Evolutionary conservation across 2,329 filamentous ascomycete species (phyloP), one percentile per base, ranked within the genome.

Genomic region (Cladosporium sphaerospermum): DNA sequence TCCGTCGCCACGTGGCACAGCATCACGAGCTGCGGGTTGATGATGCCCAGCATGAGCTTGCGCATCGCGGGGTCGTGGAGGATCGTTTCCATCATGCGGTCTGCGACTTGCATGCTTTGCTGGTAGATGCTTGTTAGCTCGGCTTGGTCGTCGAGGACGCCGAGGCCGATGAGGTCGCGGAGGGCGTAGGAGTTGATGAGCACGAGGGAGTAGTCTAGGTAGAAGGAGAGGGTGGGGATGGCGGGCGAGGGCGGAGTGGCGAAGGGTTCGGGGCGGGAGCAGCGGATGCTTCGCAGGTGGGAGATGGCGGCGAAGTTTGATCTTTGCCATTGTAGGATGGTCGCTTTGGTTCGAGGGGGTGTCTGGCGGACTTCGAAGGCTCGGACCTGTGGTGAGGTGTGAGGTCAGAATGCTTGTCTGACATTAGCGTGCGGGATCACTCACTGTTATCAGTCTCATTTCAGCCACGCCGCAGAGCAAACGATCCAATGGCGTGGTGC

Each of bases 151-250:
- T 51, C 48, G 2, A 34, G 40, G 2, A 51, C 9, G 2, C 48
- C 48, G 2, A 51, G 39, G 2, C 48, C 48, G 7, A 51, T 34
- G 8, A 51, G 48, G 32, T 51, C 48, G 9, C 48, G 39, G 9
- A 51, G 8, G 31, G 48, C 40, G 32, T 51, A 51, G 18, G 48
- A 51, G 16, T 51, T 51, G 48, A 51, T 37, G 16, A 51, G 40
- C 4, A 51, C 40, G 14, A 51, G 18, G 13, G 48, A 51, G 33
- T 51, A 51, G 48, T 51, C 48, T 4, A 51, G 19, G 32, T 51
- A 51, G 40, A 51, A 51, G 1, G 48, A 43, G 9, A 51, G 19
- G 23, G 23, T 28, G 23, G 23, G 23, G 11, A 51, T 51, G 3
- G 48, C 23, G 18, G 34, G 36, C 4, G 37, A 32, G 6, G 32